phyloP scores from a whole-genome alignment of 2,329 filamentous ascomycete genomes.

The Niveomyces coronatus region DNA sequence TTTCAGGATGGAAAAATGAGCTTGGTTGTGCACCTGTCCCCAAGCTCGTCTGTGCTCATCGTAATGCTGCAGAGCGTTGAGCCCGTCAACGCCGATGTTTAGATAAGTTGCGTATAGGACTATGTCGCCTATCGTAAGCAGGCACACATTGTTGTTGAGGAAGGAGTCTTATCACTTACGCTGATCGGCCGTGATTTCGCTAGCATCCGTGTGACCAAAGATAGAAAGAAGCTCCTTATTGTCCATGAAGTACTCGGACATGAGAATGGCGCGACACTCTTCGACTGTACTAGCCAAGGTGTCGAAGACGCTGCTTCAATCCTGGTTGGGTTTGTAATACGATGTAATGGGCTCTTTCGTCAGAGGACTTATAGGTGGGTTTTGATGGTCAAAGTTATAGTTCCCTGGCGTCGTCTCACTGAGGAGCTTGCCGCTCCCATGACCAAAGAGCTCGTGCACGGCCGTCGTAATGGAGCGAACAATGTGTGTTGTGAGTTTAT shows the following conservation, averaged over 20 bases:
- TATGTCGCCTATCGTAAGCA: background rate
- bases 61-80: slow-evolving; percentile 2
- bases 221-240: background rate
- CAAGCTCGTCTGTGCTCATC: background rate
- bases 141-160: background rate
- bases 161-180: no score
- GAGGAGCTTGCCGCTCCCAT: background rate
- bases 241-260: slow-evolving; percentile 2
- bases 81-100: slow-evolving; percentile 2
- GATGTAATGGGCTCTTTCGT: background rate
- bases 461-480: slow-evolving; percentile 18
- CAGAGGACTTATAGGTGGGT: background rate
- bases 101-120: slow-evolving; percentile 1
- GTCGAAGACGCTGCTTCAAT: slow-evolving; percentile 1
- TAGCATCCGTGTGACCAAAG: background rate
- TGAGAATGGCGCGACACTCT: slow-evolving; percentile 1
- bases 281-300: background rate
- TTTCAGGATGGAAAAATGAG: slow-evolving; percentile 3
- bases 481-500: background rate
- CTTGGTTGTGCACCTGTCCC: slow-evolving; percentile 1
- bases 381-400: background rate
- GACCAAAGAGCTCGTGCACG: slow-evolving; percentile 14
- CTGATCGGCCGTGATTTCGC: slow-evolving; percentile 1
- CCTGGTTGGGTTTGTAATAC: background rate
- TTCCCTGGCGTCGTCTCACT: background rate